Conservation (phyloP, 441 rosid species). For the Adansonia grandidieri region DNA sequence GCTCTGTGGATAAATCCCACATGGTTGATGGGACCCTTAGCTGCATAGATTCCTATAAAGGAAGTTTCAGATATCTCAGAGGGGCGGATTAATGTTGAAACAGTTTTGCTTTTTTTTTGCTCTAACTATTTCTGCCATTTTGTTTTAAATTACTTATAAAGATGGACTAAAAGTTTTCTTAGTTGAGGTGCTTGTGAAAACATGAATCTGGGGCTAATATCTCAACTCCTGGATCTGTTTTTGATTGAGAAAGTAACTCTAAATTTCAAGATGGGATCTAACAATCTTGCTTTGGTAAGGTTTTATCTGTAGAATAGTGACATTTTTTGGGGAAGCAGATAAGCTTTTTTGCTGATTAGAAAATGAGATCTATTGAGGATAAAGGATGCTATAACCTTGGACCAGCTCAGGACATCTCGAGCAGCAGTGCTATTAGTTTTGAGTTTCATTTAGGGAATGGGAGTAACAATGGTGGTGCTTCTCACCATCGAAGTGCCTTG, state of each 20-base stretch:
- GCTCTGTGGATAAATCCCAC: conserved; percentile 28
- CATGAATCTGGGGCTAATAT: background rate
- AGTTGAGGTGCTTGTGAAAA: conserved; percentile 28
- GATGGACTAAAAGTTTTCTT: background rate
- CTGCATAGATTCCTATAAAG: conserved; percentile 19
- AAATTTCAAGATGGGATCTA: too few species aligned
- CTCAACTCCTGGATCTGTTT: background rate
- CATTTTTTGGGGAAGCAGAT: background rate
- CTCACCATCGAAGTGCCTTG: conserved; percentile 73
- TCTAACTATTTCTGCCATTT: background rate
- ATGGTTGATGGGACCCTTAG: conserved; percentile 31
- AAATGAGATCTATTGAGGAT: conserved; percentile 82
- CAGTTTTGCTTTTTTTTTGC: conserved; percentile 31
- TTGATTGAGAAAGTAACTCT: background rate
- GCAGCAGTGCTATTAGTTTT: conserved; percentile 46
- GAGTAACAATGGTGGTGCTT: conserved; percentile 45
- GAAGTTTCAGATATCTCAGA: conserved; percentile 34
- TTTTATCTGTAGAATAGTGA: conserved; percentile 18
- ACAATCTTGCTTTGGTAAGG: too few species aligned
- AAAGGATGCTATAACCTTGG: conserved; percentile 63
- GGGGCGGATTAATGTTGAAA: conserved; percentile 20
- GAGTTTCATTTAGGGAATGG: conserved; percentile 78
- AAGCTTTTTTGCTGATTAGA: conserved; percentile 25
- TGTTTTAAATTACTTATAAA: too few species aligned
- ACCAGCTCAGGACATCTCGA: conserved; percentile 58